Evolutionary conservation across 2,329 filamentous ascomycete genomes (phyloP), one percentile per base, ranked within the genome.

Genomic region (Bisporella sp.): DNA sequence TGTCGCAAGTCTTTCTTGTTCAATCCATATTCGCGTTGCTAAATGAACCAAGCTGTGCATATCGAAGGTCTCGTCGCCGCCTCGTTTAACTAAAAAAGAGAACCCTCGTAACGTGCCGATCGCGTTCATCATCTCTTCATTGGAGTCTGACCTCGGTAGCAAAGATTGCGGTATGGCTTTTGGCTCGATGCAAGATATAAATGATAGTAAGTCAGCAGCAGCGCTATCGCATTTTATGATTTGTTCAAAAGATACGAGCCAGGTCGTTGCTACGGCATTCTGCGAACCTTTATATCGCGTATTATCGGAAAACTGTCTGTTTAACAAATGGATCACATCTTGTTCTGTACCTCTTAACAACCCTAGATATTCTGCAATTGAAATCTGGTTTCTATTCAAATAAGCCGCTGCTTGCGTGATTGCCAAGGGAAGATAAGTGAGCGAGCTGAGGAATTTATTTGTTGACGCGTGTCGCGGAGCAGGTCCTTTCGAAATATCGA

Each of bases 371-470:
- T 49, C 37, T 41, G 4, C 28, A 45, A 52, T 28, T 21, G 50
- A 49, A 28, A 45, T 46, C 39, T 52, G 40, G 41, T 48, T 52
- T 29, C 41, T 31, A 45, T 52, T 52, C 32, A 52, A 32, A 49
- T 52, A 52, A 33, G 55, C 54, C 4, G 46, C 47, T 4, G 54
- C 54, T 42, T 57, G 54, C 6, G n/a, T 40, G 29, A 58, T 51
- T 9, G 54, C 54, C 5, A 58, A 44, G 8, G 56, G 56, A 8
- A 56, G 47, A 31, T 47, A 35, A 4, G 29, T 41, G 6, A 58
- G 50, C 9, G 41, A 31, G 6, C 5, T 21, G 5, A 57, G 45
- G 2, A 52, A 45, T 28, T 52, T 31, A 7, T 5, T 29, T 29
- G 40, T 46, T 21, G 9, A 32, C 11, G 30, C 42, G 12, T 31